phyloP scores from a whole-genome alignment of 139 green algal genomes.

The Tetratostichococcus sp. region DNA sequence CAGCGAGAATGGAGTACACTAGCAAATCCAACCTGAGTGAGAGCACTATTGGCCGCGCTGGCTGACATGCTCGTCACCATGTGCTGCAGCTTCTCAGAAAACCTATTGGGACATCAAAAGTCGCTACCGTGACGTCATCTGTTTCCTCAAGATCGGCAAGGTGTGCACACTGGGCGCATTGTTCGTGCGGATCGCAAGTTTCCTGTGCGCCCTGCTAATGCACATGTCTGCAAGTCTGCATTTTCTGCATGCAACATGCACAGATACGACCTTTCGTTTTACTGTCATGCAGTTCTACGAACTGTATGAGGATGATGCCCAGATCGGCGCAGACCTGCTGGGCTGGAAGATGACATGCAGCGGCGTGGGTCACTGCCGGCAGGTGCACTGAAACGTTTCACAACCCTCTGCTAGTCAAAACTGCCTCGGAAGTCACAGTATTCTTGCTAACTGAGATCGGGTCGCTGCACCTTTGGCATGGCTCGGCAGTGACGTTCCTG shows the following conservation, averaged over 20 bases:
- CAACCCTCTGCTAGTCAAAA: no score
- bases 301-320: conserved; percentile 38
- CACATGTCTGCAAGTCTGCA: no score
- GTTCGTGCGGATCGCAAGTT: no score
- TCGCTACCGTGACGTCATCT: conserved; percentile 23
- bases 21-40: no score
- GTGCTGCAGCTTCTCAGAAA: background rate
- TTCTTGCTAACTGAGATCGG: no score
- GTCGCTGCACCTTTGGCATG: no score
- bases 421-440: no score
- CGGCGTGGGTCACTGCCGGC: conserved; percentile 48
- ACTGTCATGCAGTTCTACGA: conserved; percentile 29
- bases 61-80: background rate
- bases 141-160: conserved; percentile 36
- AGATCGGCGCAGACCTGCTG: conserved; percentile 26
- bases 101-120: conserved; percentile 28
- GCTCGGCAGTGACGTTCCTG: background rate
- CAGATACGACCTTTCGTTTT: background rate
- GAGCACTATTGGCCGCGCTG: no score
- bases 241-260: background rate
- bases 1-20: no score
- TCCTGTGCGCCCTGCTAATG: no score
- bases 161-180: no score
- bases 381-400: conserved; percentile 29
- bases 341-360: conserved; percentile 40